Percentiles rank a stretch among this genome's conserved stretches.
Evolutionary conservation across 495 filamentous ascomycete genomes (phyloP).

Genomic region (Annulohypoxylon maeteangense): DNA sequence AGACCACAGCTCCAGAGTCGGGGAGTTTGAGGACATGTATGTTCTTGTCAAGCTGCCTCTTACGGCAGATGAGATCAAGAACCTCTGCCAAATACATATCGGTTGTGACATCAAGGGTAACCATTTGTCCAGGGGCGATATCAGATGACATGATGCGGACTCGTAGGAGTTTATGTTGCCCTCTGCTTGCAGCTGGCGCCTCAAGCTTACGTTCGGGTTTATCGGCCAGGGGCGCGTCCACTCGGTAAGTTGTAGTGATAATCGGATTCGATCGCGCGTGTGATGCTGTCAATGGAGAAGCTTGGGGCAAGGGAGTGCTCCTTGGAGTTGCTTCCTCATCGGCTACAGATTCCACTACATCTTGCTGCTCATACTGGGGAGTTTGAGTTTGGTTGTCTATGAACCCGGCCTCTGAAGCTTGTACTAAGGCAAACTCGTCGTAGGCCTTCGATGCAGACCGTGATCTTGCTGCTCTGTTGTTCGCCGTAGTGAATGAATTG

Average conservation of each 20-base stretch:
- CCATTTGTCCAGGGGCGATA: conserved; percentile 66
- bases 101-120: conserved; percentile 84
- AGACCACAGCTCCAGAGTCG: conserved; percentile 82
- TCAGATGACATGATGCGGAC: conserved; percentile 82
- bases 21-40: conserved; percentile 89
- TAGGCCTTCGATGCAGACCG: conserved; percentile 83
- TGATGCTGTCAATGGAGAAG: conserved; percentile 38
- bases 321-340: conserved; percentile 53
- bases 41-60: conserved; percentile 88
- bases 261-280: conserved; percentile 68
- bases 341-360: conserved; percentile 53
- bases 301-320: conserved; percentile 58
- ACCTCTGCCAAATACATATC: conserved; percentile 96
- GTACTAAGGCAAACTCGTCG: conserved; percentile 92
- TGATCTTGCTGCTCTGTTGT: conserved; percentile 75
- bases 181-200: conserved; percentile 59
- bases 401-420: conserved; percentile 80
- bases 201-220: conserved; percentile 73
- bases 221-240: conserved; percentile 70
- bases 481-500: conserved; percentile 88
- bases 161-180: conserved; percentile 84
- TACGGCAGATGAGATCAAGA: conserved; percentile 87
- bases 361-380: conserved; percentile 69
- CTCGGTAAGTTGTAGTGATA: conserved; percentile 65
- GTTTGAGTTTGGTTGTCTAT: conserved; percentile 80